Evolutionary conservation across 1,284 basidiomycete species (phyloP).

Genomic region (Puccinia brachypodii): DNA sequence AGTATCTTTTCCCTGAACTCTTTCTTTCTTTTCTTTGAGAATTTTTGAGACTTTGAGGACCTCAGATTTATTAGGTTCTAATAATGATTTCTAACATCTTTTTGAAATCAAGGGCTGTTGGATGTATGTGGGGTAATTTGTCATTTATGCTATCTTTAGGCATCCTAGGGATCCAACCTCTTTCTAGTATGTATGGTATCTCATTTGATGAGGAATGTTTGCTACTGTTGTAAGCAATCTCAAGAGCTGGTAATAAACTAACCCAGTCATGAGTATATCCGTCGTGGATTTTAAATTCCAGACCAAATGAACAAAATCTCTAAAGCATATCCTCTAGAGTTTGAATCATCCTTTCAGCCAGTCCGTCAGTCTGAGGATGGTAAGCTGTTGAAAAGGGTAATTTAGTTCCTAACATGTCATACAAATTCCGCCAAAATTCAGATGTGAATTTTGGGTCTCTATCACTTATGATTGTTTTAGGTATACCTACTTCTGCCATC

Average conservation of each 20-base stretch:
- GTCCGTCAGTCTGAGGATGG: conserved; percentile 59
- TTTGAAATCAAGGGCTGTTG: neutral
- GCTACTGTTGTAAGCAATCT: no score
- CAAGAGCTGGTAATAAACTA: conserved; percentile 19
- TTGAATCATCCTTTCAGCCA: conserved; percentile 50
- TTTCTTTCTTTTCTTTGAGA: neutral
- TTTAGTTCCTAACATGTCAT: conserved; percentile 57
- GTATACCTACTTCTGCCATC: conserved; percentile 55
- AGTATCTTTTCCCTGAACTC: neutral
- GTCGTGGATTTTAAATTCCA: conserved; percentile 23
- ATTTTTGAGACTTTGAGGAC: neutral
- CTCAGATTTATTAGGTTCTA: no score
- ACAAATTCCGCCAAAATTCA: conserved; percentile 60
- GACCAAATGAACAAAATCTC: conserved; percentile 1
- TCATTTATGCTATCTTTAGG: neutral
- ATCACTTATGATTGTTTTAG: conserved; percentile 57
- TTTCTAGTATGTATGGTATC: conserved; percentile 24
- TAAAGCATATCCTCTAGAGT: conserved; percentile 55
- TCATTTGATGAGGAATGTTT: conserved; percentile 14
- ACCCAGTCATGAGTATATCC: conserved; percentile 29
- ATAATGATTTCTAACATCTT: neutral
- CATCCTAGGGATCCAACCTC: conserved; percentile 5
- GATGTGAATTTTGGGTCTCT: no score
- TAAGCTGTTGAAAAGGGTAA: conserved; percentile 60
- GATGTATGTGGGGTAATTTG: neutral